These are phyloP conservation scores for Naematelia aurantialba DNA, from an alignment of 768 basidiomycete species.

Conservation along the genomic window DNA sequence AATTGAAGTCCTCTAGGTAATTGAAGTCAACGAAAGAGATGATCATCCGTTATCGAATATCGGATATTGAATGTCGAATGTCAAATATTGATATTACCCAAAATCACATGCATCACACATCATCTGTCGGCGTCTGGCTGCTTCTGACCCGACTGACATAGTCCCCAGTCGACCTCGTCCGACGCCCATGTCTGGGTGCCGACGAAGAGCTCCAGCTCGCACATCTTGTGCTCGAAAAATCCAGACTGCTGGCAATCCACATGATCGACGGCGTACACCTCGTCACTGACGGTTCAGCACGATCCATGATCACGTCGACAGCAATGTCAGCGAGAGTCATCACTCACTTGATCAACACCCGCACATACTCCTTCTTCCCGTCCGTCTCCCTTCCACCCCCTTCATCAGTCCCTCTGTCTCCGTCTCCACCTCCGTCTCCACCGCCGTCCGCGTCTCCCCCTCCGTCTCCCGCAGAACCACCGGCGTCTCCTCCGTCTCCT, in stretches of 20 bases:
- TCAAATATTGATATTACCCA: no score
- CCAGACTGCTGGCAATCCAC: slow-evolving; percentile 38
- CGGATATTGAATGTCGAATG: no score
- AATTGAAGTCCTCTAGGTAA: no score
- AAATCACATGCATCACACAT: no score
- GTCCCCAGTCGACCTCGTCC: slow-evolving; percentile 64
- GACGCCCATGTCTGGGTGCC: slow-evolving; percentile 67
- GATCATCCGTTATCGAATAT: neutral
- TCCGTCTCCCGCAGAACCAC: no score
- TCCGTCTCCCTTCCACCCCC: slow-evolving; percentile 51
- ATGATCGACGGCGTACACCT: slow-evolving; percentile 35
- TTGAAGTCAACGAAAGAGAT: neutral
- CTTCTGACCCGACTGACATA: slow-evolving; percentile 18
- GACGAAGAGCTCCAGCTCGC: slow-evolving; percentile 64
- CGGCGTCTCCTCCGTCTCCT: slow-evolving; percentile 49
- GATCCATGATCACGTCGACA: no score
- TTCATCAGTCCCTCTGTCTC: no score
- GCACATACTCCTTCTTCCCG: slow-evolving; percentile 56
- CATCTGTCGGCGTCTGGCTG: neutral
- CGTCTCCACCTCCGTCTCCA: no score
- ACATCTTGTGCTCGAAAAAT: slow-evolving; percentile 57
- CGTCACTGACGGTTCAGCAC: slow-evolving; percentile 44
- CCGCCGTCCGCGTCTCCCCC: no score
- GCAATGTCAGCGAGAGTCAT: no score
- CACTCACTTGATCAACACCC: slow-evolving; percentile 67